Percentiles rank a stretch among this genome's conserved stretches.
phyloP scores from a whole-genome alignment of 23 red algal genomes.

The Gracilariopsis chorda region DNA sequence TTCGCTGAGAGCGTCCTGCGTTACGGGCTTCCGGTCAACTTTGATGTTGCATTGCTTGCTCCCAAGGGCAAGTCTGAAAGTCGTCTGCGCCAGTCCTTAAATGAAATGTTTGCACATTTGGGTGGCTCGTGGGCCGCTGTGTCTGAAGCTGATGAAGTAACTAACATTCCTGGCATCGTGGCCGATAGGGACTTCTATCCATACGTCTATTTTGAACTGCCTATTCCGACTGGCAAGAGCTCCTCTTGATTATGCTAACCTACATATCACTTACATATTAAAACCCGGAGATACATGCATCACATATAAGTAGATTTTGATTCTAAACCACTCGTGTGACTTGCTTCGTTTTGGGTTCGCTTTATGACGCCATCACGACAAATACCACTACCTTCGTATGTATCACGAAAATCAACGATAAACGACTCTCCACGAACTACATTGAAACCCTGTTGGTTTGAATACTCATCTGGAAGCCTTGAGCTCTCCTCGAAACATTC shows the following conservation, averaged over 20 bases:
- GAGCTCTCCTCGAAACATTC: no score
- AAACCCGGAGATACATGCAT: background rate
- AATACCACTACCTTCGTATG: no score
- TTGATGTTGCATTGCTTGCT: conserved; percentile 63
- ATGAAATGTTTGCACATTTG: conserved; percentile 81
- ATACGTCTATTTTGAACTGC: conserved; percentile 71
- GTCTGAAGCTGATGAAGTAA: conserved; percentile 41
- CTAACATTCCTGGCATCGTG: conserved; percentile 71
- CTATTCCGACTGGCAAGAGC: conserved; percentile 27
- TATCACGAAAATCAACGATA: no score
- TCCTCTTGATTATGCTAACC: conserved; percentile 14
- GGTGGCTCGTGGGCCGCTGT: conserved; percentile 58
- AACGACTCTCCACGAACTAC: no score
- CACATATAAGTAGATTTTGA: background rate
- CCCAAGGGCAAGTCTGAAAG: conserved; percentile 59
- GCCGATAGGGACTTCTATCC: conserved; percentile 82
- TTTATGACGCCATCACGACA: no score
- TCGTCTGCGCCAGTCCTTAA: conserved; percentile 46
- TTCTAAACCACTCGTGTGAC: no score
- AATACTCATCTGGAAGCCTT: no score
- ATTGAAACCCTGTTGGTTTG: no score
- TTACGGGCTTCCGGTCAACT: conserved; percentile 92
- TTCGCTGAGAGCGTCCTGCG: conserved; percentile 98
- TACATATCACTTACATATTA: background rate
- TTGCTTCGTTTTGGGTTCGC: no score